A percentile compares a stretch with the other conserved stretches of the same genome.
Conservation (phyloP, 257 asterid species). For the Paulownia fortunei region DNA sequence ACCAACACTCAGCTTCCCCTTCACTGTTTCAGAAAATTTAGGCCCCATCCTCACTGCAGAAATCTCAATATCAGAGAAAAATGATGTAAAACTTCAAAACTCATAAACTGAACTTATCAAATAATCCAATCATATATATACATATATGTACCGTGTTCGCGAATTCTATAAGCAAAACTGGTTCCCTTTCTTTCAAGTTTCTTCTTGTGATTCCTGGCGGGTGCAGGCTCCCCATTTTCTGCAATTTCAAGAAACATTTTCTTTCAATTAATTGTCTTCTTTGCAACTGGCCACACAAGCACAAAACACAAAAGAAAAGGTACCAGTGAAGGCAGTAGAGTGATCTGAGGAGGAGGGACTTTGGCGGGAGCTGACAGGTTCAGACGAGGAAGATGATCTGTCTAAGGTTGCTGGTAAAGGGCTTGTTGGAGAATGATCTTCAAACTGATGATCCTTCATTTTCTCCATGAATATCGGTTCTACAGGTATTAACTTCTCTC, state of each 20-base stretch:
- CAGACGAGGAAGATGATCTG: constrained; percentile 50
- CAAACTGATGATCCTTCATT: constrained; percentile 30
- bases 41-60: constrained; percentile 70
- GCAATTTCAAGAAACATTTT: constrained; percentile 21
- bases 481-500: not conserved
- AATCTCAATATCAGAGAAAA: not conserved
- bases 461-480: constrained; percentile 26
- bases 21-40: constrained; percentile 73
- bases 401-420: constrained; percentile 39
- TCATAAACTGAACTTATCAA: not conserved
- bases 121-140: not conserved
- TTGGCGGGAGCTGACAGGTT: constrained; percentile 35
- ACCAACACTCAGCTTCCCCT: constrained; percentile 81
- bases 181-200: constrained; percentile 50
- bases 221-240: constrained; percentile 45
- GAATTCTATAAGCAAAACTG: constrained; percentile 68
- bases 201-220: constrained; percentile 36
- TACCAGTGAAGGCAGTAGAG: constrained; percentile 44
- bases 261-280: not conserved
- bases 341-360: constrained; percentile 55
- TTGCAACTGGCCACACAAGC: not conserved
- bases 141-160: constrained; percentile 67
- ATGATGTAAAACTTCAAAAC: not conserved
- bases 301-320: not conserved
- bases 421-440: constrained; percentile 35